phyloP scores from a whole-genome alignment of 352 stramenopile genomes.

The Phytophthora pluvialis region DNA sequence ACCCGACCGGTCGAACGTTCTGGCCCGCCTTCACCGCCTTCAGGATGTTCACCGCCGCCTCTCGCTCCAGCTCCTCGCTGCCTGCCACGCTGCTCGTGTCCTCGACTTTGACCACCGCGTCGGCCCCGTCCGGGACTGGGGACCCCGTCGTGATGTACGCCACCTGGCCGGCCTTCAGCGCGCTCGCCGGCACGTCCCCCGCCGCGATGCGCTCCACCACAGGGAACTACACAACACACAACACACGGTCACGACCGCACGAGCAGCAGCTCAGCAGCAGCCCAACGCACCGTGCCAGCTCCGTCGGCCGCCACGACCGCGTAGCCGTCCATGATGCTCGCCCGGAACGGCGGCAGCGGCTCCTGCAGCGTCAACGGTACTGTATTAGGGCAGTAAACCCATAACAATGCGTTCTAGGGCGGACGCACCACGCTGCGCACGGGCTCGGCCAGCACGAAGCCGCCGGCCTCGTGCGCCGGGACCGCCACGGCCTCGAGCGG shows the following conservation, averaged over 20 bases:
- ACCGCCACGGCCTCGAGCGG: slow-evolving; percentile 49
- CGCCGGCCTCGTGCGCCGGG: slow-evolving; percentile 43
- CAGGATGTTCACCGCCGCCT: slow-evolving; percentile 71
- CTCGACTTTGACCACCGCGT: slow-evolving; percentile 96
- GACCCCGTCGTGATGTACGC: slow-evolving; percentile 97
- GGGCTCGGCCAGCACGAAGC: slow-evolving; percentile 62
- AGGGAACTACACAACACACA: slow-evolving; percentile 48
- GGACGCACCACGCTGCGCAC: slow-evolving; percentile 43
- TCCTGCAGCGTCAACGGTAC: slow-evolving; percentile 42
- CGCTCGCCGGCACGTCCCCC: slow-evolving; percentile 50
- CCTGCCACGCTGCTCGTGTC: slow-evolving; percentile 76
- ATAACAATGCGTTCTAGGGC: background rate
- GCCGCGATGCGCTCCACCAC: slow-evolving; percentile 76
- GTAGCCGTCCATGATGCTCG: slow-evolving; percentile 99
- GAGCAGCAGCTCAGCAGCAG: background rate
- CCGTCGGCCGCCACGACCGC: slow-evolving; percentile 90
- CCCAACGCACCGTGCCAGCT: slow-evolving; percentile 54
- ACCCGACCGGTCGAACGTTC: slow-evolving; percentile 91
- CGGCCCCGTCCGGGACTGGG: slow-evolving; percentile 86
- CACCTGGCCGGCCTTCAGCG: slow-evolving; percentile 58
- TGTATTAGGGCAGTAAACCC: background rate
- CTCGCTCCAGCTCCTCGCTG: slow-evolving; percentile 30
- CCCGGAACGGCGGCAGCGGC: slow-evolving; percentile 94
- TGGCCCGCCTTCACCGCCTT: slow-evolving; percentile 58
- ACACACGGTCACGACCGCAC: slow-evolving; percentile 1